A percentile compares a stretch with the other conserved stretches of the same genome.
Conservation (phyloP, 2,329 filamentous ascomycete genomes). For the Capronia coronata region DNA sequence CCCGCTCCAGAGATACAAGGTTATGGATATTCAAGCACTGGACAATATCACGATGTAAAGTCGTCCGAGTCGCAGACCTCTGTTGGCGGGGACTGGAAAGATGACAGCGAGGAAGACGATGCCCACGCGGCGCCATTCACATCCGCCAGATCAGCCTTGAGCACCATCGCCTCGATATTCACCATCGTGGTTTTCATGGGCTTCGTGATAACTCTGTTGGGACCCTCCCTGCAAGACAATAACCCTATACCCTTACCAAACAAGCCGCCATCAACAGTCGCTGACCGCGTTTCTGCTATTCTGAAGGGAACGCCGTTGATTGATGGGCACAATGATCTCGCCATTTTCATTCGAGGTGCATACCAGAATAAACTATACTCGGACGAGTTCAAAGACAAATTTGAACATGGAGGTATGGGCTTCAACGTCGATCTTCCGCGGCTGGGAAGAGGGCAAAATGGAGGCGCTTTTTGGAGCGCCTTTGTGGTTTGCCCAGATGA, state of each 20-base stretch:
- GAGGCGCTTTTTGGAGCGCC: slow-evolving; percentile 91
- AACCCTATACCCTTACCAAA: slow-evolving; percentile 6
- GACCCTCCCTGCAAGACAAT: slow-evolving; percentile 5
- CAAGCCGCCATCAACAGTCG: slow-evolving; percentile 27
- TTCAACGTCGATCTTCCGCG: slow-evolving; percentile 75
- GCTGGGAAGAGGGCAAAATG: slow-evolving; percentile 62
- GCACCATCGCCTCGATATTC: slow-evolving; percentile 20
- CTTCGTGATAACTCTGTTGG: slow-evolving; percentile 22
- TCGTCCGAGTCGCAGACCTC: slow-evolving; percentile 1
- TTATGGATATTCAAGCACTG: slow-evolving; percentile 16
- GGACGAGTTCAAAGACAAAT: slow-evolving; percentile 64
- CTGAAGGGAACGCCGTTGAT: slow-evolving; percentile 45
- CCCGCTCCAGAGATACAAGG: slow-evolving; percentile 29
- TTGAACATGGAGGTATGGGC: slow-evolving; percentile 61
- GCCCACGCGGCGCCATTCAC: slow-evolving; percentile 6
- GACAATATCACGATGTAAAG: slow-evolving; percentile 7
- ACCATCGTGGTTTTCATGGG: slow-evolving; percentile 23
- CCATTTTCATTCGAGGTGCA: slow-evolving; percentile 60
- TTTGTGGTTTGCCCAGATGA: slow-evolving; percentile 70
- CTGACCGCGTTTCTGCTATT: slow-evolving; percentile 41
- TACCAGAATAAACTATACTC: slow-evolving; percentile 75
- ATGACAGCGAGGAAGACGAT: slow-evolving; percentile 15
- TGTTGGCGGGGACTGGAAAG: slow-evolving; percentile 2
- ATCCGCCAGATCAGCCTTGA: slow-evolving; percentile 15
- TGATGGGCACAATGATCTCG: slow-evolving; percentile 85